Percentiles rank a stretch among this genome's conserved stretches.
Conservation (phyloP, 2,329 filamentous ascomycete species). For the Onygena corvina region DNA sequence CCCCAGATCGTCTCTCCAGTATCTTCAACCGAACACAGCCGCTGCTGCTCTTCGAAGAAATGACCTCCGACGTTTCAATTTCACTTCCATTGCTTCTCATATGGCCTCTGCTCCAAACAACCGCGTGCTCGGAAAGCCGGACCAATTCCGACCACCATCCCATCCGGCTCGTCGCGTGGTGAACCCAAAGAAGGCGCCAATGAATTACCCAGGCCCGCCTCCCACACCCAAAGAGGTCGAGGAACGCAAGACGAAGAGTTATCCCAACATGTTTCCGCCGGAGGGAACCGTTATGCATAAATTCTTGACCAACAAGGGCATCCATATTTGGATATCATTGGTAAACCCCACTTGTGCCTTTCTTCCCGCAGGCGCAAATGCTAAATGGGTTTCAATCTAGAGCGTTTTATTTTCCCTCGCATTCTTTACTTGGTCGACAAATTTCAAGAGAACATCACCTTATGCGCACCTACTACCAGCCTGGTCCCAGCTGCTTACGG, state of each 20-base stretch:
- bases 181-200: slow-evolving; percentile 38
- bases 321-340: slow-evolving; percentile 76
- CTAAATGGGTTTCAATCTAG: slow-evolving; percentile 28
- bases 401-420: slow-evolving; percentile 59
- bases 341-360: slow-evolving; percentile 39
- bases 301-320: slow-evolving; percentile 63
- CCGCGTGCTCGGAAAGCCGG: slow-evolving; percentile 68
- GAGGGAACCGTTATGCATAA: slow-evolving; percentile 70
- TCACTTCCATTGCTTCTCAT: slow-evolving; percentile 16
- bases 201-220: slow-evolving; percentile 60
- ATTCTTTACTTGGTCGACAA: slow-evolving; percentile 59
- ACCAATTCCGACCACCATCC: slow-evolving; percentile 83
- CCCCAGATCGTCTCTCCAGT: slow-evolving; percentile 19
- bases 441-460: slow-evolving; percentile 67
- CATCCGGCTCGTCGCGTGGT: slow-evolving; percentile 60
- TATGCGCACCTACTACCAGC: slow-evolving; percentile 68
- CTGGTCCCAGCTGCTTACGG: slow-evolving; percentile 52
- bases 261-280: slow-evolving; percentile 81
- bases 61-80: slow-evolving; percentile 17
- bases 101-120: background rate
- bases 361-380: background rate
- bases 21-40: slow-evolving; percentile 16
- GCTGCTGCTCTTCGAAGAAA: slow-evolving; percentile 9
- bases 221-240: slow-evolving; percentile 53
- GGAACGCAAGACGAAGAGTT: slow-evolving; percentile 57